These are phyloP conservation scores for Cinnamomum chago DNA, from an alignment of 164 flowering plant genomes.

Conservation along the genomic window DNA sequence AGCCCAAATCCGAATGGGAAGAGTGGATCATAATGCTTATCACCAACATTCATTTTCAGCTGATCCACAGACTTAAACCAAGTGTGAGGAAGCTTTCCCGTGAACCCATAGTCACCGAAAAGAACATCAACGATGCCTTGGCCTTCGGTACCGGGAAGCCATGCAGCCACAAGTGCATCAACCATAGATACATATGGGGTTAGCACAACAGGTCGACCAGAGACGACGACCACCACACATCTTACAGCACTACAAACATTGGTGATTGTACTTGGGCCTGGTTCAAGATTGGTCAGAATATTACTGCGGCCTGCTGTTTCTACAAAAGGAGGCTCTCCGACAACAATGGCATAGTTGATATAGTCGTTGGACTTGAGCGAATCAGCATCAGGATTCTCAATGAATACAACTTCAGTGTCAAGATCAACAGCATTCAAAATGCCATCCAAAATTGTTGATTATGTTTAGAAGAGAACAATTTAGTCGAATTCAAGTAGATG, in stretches of 20 bases:
- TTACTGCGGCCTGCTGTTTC: slow-evolving; percentile 30
- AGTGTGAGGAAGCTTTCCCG: slow-evolving; percentile 33
- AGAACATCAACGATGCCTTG: slow-evolving; percentile 36
- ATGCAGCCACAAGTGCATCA: slow-evolving; percentile 46
- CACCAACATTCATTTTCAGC: slow-evolving; percentile 40
- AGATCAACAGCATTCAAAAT: slow-evolving; percentile 24
- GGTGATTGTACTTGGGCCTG: slow-evolving; percentile 25
- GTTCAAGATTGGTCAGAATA: slow-evolving; percentile 27
- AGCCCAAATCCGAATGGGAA: slow-evolving; percentile 38
- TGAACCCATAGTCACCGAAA: slow-evolving; percentile 37
- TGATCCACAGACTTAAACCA: slow-evolving; percentile 37
- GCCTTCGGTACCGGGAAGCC: slow-evolving; percentile 46
- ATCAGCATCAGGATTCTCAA: slow-evolving; percentile 23
- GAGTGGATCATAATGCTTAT: slow-evolving; percentile 34
- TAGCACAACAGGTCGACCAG: slow-evolving; percentile 35
- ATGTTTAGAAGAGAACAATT: slow-evolving; percentile 17
- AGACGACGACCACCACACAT: slow-evolving; percentile 31
- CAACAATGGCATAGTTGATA: slow-evolving; percentile 32
- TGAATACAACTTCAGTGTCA: slow-evolving; percentile 20
- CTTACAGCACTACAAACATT: slow-evolving; percentile 27
- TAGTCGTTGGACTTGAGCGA: slow-evolving; percentile 20
- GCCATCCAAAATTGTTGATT: slow-evolving; percentile 41
- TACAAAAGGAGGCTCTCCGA: slow-evolving; percentile 40
- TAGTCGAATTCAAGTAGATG: no score
- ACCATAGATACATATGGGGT: slow-evolving; percentile 24